Conservation (phyloP, 176 grass and related monocot genomes). For the Oryza officinalis region DNA sequence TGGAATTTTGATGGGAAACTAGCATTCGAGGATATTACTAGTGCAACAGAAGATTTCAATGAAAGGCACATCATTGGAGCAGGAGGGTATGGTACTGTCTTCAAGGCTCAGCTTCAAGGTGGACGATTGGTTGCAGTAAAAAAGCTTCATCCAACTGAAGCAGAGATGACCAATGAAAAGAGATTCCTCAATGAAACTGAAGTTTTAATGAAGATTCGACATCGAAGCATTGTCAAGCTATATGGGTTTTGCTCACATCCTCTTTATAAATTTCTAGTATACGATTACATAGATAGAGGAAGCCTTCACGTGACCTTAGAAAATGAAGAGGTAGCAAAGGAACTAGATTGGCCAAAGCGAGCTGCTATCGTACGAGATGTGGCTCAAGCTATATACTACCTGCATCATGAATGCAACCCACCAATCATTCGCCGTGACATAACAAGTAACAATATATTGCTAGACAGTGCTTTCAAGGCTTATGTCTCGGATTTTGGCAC, state of each 20-base stretch:
- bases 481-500: slow-evolving; percentile 32
- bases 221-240: slow-evolving; percentile 25
- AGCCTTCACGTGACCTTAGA: neutral
- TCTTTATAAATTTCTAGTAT: slow-evolving; percentile 18
- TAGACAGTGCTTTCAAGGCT: slow-evolving; percentile 8
- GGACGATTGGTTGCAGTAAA: slow-evolving; percentile 18
- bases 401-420: slow-evolving; percentile 22
- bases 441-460: slow-evolving; percentile 16
- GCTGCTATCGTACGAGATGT: neutral
- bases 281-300: slow-evolving; percentile 1
- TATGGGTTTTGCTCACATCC: slow-evolving; percentile 34
- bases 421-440: slow-evolving; percentile 28
- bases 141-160: slow-evolving; percentile 1
- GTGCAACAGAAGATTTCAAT: slow-evolving; percentile 33
- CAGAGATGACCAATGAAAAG: slow-evolving; percentile 4
- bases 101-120: slow-evolving; percentile 16
- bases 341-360: neutral
- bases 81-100: slow-evolving; percentile 25
- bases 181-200: slow-evolving; percentile 24
- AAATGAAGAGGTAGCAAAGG: neutral
- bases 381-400: slow-evolving; percentile 10
- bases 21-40: slow-evolving; percentile 28
- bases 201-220: slow-evolving; percentile 21
- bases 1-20: slow-evolving; percentile 35
- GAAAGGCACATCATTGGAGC: slow-evolving; percentile 21